phyloP scores from a whole-genome alignment of 2,329 filamentous ascomycete species.

The Calycina herbarum region DNA sequence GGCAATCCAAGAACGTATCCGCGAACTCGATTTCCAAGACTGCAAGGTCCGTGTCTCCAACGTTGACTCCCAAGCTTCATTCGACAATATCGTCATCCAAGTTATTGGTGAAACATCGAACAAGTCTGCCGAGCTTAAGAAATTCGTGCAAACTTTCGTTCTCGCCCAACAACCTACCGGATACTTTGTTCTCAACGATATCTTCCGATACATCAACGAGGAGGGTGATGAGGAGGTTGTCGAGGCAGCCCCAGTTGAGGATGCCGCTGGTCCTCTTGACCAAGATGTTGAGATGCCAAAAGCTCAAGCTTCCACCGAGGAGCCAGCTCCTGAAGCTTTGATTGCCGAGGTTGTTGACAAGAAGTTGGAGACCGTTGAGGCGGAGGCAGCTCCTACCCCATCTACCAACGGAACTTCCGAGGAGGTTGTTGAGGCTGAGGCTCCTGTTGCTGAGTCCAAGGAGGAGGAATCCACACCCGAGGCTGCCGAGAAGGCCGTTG shows the following conservation, averaged over 20 bases:
- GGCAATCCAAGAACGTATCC: constrained; percentile 94
- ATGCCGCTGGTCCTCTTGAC: constrained; percentile 28
- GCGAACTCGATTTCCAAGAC: constrained; percentile 89
- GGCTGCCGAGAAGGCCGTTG: constrained; percentile 52
- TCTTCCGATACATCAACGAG: constrained; percentile 89
- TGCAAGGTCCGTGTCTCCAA: constrained; percentile 98
- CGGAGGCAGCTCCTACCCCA: constrained; percentile 39
- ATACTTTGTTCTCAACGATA: constrained; percentile 98
- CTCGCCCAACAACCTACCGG: constrained; percentile 94
- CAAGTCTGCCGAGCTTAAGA: constrained; percentile 85
- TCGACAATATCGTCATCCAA: constrained; percentile 92
- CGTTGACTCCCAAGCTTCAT: constrained; percentile 92
- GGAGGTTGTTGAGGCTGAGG: constrained; percentile 35
- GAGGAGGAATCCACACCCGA: constrained; percentile 44
- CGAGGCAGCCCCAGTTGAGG: constrained; percentile 40
- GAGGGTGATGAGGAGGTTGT: constrained; percentile 73
- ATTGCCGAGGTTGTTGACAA: constrained; percentile 64
- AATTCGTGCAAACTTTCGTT: constrained; percentile 97
- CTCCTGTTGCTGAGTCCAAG: constrained; percentile 31
- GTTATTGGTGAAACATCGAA: constrained; percentile 98
- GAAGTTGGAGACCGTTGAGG: constrained; percentile 63
- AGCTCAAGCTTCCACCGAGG: constrained; percentile 37
- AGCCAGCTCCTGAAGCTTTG: constrained; percentile 38
- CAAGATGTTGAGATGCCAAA: constrained; percentile 39
- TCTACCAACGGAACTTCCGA: constrained; percentile 47